Evolutionary conservation across 2,329 filamentous ascomycete species (phyloP).

Genomic region (Beauveria medogensis): DNA sequence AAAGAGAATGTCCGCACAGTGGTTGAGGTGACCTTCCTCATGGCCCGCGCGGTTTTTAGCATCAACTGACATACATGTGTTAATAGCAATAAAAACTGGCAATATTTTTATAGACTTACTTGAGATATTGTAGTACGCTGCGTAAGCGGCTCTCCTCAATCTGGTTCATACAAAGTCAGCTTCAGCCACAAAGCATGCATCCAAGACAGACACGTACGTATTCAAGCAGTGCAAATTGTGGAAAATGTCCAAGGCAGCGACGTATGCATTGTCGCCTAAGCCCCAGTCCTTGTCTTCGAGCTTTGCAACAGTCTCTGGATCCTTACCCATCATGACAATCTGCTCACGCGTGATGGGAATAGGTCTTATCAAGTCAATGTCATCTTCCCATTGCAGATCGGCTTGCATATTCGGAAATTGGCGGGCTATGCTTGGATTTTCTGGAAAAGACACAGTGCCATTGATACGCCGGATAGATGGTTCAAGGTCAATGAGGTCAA

Average conservation of each 20-base stretch:
- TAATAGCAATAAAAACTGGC: neutral
- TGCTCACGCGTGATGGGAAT: neutral
- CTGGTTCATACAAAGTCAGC: neutral
- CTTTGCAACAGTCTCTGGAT: neutral
- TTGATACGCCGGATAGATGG: neutral
- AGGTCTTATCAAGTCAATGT: neutral
- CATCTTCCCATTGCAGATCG: neutral
- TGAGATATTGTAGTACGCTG: neutral
- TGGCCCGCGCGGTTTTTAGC: neutral
- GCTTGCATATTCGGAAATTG: neutral
- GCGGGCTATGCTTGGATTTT: neutral
- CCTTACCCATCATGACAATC: neutral
- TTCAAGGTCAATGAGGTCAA: neutral
- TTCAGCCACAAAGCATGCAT: neutral
- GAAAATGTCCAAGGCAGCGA: neutral
- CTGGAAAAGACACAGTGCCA: neutral
- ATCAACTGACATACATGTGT: neutral
- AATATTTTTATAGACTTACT: neutral
- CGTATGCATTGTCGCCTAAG: neutral
- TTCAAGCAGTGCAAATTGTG: constrained; percentile 4
- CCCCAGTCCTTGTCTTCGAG: neutral
- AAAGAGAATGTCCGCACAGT: neutral
- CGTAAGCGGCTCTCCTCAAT: neutral
- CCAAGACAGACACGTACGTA: neutral
- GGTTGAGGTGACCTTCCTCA: neutral